Evolutionary conservation across 192 early-diverging fungal species (phyloP).

Genomic region (Backusella luteola): DNA sequence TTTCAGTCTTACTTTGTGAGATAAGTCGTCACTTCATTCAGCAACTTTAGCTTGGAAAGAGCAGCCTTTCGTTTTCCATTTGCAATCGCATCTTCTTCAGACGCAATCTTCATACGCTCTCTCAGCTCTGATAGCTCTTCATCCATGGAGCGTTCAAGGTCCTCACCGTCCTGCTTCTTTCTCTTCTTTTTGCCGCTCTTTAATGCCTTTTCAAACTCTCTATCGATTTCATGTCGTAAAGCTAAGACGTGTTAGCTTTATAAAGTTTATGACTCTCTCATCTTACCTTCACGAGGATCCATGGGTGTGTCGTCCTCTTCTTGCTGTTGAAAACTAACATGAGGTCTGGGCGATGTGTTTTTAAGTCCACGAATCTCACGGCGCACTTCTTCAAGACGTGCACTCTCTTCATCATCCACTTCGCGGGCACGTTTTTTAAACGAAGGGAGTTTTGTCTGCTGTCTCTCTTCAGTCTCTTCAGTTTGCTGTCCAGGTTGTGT

Average conservation of each 20-base stretch:
- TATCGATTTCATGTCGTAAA: constrained; percentile 34
- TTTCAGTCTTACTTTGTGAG: constrained; percentile 51
- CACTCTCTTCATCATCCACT: constrained; percentile 17
- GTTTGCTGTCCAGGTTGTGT: neutral
- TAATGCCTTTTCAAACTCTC: constrained; percentile 29
- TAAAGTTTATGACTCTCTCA: too few relatives aligned
- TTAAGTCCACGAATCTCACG: constrained; percentile 23
- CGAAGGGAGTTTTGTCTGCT: constrained; percentile 23
- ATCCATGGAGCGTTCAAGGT: constrained; percentile 32
- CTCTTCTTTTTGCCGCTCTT: constrained; percentile 34
- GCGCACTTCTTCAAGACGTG: constrained; percentile 26
- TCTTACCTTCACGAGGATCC: constrained; percentile 35
- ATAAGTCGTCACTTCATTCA: constrained; percentile 51
- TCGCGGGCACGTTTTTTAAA: constrained; percentile 33
- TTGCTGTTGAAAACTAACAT: neutral
- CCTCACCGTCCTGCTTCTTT: constrained; percentile 39
- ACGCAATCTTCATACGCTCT: constrained; percentile 53
- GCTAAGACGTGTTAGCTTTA: neutral
- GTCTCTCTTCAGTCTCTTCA: neutral
- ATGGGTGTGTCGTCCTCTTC: constrained; percentile 21
- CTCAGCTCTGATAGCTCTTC: constrained; percentile 35
- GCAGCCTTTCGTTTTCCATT: constrained; percentile 62
- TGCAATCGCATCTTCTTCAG: constrained; percentile 58
- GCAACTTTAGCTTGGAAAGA: constrained; percentile 65
- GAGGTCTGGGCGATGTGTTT: neutral